Evolutionary conservation across 192 early-diverging fungal species (phyloP).

Genomic region (Entomortierella beljakovae): DNA sequence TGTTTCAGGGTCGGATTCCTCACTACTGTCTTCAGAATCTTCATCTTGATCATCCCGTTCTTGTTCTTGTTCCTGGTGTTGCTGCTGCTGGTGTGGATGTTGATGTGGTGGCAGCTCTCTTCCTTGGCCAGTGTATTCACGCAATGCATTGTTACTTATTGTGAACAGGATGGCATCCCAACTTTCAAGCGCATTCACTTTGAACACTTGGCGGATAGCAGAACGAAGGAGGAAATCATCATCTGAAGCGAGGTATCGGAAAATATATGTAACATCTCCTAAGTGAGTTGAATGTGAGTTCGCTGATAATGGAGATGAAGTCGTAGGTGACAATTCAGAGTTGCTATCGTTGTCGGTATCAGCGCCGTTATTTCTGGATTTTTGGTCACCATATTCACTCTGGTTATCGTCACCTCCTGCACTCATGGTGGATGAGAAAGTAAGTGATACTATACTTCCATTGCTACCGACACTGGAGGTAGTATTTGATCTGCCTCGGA

Average conservation of each 20-base stretch:
- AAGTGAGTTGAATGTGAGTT: background rate
- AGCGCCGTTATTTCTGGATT: background rate
- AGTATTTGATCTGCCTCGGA: conserved; percentile 13
- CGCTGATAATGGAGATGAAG: background rate
- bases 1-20: background rate
- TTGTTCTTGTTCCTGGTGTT: background rate
- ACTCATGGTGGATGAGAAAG: conserved; percentile 1
- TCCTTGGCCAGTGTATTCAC: conserved; percentile 23
- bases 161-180: conserved; percentile 75
- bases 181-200: conserved; percentile 71
- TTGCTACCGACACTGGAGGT: conserved; percentile 14
- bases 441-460: background rate
- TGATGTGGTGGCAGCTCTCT: background rate
- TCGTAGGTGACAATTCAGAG: background rate
- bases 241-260: conserved; percentile 69
- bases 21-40: background rate
- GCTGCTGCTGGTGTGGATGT: background rate
- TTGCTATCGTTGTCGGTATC: background rate
- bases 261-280: conserved; percentile 46
- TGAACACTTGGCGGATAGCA: conserved; percentile 68
- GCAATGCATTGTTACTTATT: conserved; percentile 49
- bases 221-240: conserved; percentile 80
- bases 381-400: conserved; percentile 3
- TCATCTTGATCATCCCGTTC: background rate
- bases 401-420: background rate